Base-by-base conservation (phyloP, 495 filamentous ascomycete species). In the Glonium stellatum region DNA sequence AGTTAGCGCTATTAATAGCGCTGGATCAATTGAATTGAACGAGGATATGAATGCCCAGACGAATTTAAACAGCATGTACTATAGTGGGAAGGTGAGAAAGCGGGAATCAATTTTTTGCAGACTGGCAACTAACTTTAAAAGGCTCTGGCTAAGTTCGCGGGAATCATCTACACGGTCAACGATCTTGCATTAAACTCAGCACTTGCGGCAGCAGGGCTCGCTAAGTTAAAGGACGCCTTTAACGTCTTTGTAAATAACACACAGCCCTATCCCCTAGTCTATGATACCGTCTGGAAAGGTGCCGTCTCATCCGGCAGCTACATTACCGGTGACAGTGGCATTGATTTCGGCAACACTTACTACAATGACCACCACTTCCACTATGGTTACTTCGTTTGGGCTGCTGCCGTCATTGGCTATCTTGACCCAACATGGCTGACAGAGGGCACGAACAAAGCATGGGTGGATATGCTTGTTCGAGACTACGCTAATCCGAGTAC, bases 291-390 rank as follows among this genome's bases (percentile, higher is more conserved):
- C 25, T 97, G 92, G 92, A 87, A 87, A 63, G 93, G 93, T 8
- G 76, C 95, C 2, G 88, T 96, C 13, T 92, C 88, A 5, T 82
- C 84, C 6, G 90, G 88, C 1, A 83, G 84, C 8, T 98, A 95
- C 70, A 69, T 72, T n/a, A 89, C 80, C 12, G 82, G 87, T 10
- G 83, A 96, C 65, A 63, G 78, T 5, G 84, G 85, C 42, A 8
- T 79, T 72, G 42, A 74, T 51, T 74, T 74, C 54, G 72, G 71
- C 23, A 74, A 73, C 50, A 67, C 68, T 1, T 83, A 83, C 61
- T 96, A 96, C 78, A 96, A 96, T 68, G 93, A 98, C 68, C 95
- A 97, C 67, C 95, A 98, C 71, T 98, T 98, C 75, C 95, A 96
- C 68, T 87, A 82, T 62, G 79, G 86, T 36, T 97, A 98, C 71